Evolutionary conservation across 2,329 filamentous ascomycete genomes (phyloP).

Genomic region (Nigrospora oryzae): DNA sequence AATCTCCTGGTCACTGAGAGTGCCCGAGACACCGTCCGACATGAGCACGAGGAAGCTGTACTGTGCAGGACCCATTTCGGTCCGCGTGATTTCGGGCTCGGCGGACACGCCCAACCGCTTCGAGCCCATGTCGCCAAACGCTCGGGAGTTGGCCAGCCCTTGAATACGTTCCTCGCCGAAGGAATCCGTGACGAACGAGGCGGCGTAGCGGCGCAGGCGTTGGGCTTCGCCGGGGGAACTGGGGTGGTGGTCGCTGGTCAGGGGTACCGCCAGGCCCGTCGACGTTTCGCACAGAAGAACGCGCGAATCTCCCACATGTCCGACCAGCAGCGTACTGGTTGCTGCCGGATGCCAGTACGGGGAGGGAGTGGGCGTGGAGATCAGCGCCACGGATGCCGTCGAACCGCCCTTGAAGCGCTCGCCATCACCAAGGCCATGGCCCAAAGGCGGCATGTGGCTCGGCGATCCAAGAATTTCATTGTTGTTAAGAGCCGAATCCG

Average conservation of each 20-base stretch:
- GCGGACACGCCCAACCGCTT: constrained; percentile 93
- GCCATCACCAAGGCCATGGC: constrained; percentile 60
- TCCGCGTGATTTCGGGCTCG: constrained; percentile 77
- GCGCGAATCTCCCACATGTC: constrained; percentile 89
- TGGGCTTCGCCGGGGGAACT: constrained; percentile 77
- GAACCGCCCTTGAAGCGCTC: constrained; percentile 87
- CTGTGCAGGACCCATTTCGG: constrained; percentile 74
- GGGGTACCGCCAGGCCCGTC: constrained; percentile 68
- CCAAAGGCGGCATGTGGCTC: constrained; percentile 42
- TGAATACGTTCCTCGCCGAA: constrained; percentile 96
- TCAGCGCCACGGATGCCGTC: constrained; percentile 80
- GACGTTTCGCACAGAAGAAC: constrained; percentile 82
- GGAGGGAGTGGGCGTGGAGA: constrained; percentile 83
- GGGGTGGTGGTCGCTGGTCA: constrained; percentile 90
- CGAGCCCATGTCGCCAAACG: constrained; percentile 85
- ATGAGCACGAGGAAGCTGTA: constrained; percentile 86
- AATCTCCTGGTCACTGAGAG: constrained; percentile 85
- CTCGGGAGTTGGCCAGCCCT: constrained; percentile 85
- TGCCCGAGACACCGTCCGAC: constrained; percentile 81
- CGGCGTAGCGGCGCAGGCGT: constrained; percentile 77
- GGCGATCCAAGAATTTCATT: constrained; percentile 70
- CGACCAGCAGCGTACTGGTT: constrained; percentile 73
- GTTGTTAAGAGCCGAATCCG: constrained; percentile 73
- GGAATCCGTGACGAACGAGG: constrained; percentile 81
- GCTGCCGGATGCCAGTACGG: constrained; percentile 94